A percentile compares a stretch with the other conserved stretches of the same genome.
Conservation (phyloP, 139 green algal species). For the Picochlorum costavermella region DNA sequence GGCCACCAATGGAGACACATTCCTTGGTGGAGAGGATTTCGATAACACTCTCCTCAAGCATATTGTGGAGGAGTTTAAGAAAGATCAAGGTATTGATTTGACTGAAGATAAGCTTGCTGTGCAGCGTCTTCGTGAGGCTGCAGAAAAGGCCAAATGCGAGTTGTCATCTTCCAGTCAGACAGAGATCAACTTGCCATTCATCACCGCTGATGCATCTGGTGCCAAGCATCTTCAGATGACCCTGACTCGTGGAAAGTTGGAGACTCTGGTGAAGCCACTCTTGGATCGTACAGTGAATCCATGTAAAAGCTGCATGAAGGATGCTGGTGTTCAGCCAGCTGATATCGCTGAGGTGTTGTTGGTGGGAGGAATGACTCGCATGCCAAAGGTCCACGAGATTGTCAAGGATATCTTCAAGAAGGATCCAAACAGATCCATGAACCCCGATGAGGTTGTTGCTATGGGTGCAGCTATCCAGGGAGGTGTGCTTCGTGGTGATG, state of each 20-base stretch:
- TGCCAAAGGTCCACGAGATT: conserved; percentile 89
- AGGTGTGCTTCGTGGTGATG: conserved; percentile 87
- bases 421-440: conserved; percentile 86
- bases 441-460: conserved; percentile 98
- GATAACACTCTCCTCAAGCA: conserved; percentile 79
- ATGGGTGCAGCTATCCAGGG: conserved; percentile 96
- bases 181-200: conserved; percentile 99
- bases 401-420: conserved; percentile 86
- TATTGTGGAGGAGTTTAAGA: conserved; percentile 66
- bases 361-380: conserved; percentile 97
- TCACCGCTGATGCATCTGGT: conserved; percentile 87
- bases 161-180: conserved; percentile 78
- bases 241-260: conserved; percentile 69
- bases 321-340: conserved; percentile 67
- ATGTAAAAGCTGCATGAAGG: conserved; percentile 84
- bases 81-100: conserved; percentile 91
- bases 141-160: conserved; percentile 97
- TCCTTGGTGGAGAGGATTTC: conserved; percentile 98
- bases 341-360: conserved; percentile 97
- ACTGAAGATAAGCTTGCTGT: conserved; percentile 88
- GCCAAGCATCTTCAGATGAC: conserved; percentile 36
- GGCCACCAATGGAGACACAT: conserved; percentile 98
- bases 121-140: conserved; percentile 87
- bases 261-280: conserved; percentile 73
- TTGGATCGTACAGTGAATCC: conserved; percentile 89